Conservation (phyloP, 345 rosid species). For the Euclidium syriacum region DNA sequence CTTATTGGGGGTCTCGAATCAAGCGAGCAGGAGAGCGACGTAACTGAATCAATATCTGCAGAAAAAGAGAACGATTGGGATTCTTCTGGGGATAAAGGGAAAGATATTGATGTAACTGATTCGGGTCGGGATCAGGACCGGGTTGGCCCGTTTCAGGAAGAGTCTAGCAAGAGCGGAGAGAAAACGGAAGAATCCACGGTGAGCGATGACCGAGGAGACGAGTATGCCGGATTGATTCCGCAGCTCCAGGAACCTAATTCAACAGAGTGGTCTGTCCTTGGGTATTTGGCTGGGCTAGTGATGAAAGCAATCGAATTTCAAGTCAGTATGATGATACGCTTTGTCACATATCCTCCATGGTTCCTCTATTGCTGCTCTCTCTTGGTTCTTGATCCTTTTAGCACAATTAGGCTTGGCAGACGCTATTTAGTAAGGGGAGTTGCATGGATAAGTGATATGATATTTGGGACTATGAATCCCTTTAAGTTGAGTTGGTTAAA, state of each 20-base stretch:
- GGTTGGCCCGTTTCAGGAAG: constrained; percentile 20
- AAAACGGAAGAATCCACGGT: constrained; percentile 22
- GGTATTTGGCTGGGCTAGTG: constrained; percentile 40
- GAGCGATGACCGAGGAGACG: constrained; percentile 10
- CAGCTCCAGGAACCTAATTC: constrained; percentile 25
- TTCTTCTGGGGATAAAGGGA: constrained; percentile 20
- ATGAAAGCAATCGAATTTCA: constrained; percentile 69
- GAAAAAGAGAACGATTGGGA: neutral
- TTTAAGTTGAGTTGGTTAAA: constrained; percentile 36
- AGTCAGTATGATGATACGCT: constrained; percentile 40
- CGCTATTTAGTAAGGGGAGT: constrained; percentile 28
- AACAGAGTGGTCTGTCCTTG: constrained; percentile 35
- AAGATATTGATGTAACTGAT: constrained; percentile 21
- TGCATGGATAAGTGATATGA: constrained; percentile 19
- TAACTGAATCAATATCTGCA: neutral
- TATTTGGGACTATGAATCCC: constrained; percentile 30
- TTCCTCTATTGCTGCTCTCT: constrained; percentile 32
- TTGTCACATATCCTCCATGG: constrained; percentile 45
- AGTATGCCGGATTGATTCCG: neutral
- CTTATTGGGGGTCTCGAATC: constrained; percentile 19
- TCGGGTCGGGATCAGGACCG: constrained; percentile 14
- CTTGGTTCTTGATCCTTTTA: constrained; percentile 58
- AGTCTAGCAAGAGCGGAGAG: neutral
- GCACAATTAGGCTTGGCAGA: constrained; percentile 35
- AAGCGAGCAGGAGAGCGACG: neutral